Evolutionary conservation across 1,284 basidiomycete species (phyloP), one percentile per base, ranked within the genome.

Genomic region (Malassezia nana): DNA sequence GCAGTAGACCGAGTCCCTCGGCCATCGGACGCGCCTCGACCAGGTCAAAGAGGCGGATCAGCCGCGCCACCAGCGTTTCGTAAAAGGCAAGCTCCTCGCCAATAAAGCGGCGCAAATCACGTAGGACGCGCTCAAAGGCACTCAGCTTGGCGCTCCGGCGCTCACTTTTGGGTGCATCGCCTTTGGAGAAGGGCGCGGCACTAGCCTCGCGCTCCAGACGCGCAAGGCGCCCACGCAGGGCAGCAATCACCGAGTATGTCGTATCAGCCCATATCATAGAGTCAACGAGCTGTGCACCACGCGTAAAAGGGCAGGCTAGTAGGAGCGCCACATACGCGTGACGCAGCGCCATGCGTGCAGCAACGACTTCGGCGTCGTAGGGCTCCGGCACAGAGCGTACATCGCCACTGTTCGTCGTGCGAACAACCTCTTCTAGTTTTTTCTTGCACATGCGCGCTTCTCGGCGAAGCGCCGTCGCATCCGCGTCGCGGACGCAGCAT

Each of bases 311-410:
- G 40, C 59, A 65, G 32, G 62, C 54, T 44, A 73, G 64, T 45
- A 73, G 60, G 10, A 73, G 64, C 30, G 63, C 62, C 47, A 73
- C 58, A 50, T 66, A 69, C n/a, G 63, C 63, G 31, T 64, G 59
- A 46, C 71, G 64, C 16, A 70, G 57, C 31, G 64, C 62, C 20
- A 47, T 50, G n/a, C 69, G 60, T 4, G 66, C 63, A 43, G 63
- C 58, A 30, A 62, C 65, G 31, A 71, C 52, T 22, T 64, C 64
- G 13, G 50, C 46, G 20, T 63, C 57, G 10, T 62, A 41, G 15
- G 64, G 45, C 52, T 48, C 40, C 6, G 43, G 31, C 28, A 16
- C 31, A 5, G 29, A 7, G 32, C 51, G 48, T 46, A 54, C 6
- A 39, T 24, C 24, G 55, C 58, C 35, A 50, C 58, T 9, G 50